These are phyloP conservation scores for Camillea tinctor DNA, from an alignment of 2,329 filamentous ascomycete species.

Conservation along the genomic window DNA sequence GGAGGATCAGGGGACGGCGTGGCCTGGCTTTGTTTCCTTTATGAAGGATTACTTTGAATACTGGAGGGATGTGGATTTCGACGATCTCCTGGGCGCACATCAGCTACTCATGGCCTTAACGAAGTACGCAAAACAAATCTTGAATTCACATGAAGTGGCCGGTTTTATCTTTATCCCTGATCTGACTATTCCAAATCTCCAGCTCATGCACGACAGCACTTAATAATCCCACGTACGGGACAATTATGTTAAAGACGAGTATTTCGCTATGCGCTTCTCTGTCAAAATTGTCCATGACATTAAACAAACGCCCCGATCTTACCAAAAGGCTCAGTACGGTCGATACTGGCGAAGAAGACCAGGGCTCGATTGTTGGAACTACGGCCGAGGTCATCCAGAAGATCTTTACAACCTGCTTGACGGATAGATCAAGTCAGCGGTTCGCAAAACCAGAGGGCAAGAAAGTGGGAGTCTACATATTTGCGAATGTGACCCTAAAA, in stretches of 20 bases:
- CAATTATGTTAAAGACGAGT: conserved; percentile 79
- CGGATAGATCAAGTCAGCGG: conserved; percentile 69
- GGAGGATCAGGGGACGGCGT: conserved; percentile 64
- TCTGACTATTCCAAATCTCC: conserved; percentile 4
- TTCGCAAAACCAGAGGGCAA: conserved; percentile 75
- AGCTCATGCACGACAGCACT: conserved; percentile 84
- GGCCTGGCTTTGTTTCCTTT: conserved; percentile 76
- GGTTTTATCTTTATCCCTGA: background rate
- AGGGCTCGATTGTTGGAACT: conserved; percentile 78
- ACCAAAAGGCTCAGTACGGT: conserved; percentile 59
- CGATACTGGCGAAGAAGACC: conserved; percentile 63
- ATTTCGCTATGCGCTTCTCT: conserved; percentile 79
- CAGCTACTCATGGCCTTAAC: conserved; percentile 70
- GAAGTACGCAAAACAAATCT: conserved; percentile 54
- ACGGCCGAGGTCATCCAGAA: conserved; percentile 88
- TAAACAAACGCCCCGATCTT: conserved; percentile 78
- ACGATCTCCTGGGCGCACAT: conserved; percentile 73
- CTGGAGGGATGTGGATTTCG: conserved; percentile 75
- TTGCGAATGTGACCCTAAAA: conserved; percentile 87
- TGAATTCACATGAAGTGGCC: background rate
- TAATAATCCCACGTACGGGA: conserved; percentile 73
- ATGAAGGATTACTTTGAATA: conserved; percentile 79
- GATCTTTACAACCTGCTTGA: conserved; percentile 86
- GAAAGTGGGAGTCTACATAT: conserved; percentile 83
- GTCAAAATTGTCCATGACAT: conserved; percentile 76